These are phyloP conservation scores for Ampelomyces quisqualis DNA, from an alignment of 2,329 filamentous ascomycete species.

Conservation along the genomic window DNA sequence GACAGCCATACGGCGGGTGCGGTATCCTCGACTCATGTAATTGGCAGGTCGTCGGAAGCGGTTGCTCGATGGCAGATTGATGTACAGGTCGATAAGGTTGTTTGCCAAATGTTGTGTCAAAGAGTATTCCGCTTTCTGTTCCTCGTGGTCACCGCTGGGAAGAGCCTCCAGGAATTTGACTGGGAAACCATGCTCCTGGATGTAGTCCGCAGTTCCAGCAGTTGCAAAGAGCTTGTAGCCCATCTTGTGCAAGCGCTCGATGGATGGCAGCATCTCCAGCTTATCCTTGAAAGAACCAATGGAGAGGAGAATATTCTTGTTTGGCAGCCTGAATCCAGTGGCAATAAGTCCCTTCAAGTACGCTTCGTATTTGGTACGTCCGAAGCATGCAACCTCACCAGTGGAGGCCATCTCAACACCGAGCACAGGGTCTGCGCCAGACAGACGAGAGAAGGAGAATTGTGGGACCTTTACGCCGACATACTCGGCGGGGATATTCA, in stretches of 20 bases:
- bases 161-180: constrained; percentile 94
- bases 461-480: constrained; percentile 98
- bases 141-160: constrained; percentile 59
- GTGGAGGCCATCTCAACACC: constrained; percentile 99
- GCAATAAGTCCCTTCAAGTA: constrained; percentile 96
- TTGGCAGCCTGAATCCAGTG: constrained; percentile 93
- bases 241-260: constrained; percentile 83
- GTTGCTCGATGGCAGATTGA: constrained; percentile 99
- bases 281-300: constrained; percentile 99
- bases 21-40: constrained; percentile 98
- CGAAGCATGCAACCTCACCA: constrained; percentile 96
- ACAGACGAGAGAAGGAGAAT: constrained; percentile 97
- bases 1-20: constrained; percentile 94
- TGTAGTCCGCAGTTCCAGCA: constrained; percentile 92
- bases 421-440: constrained; percentile 91
- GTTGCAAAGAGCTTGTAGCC: constrained; percentile 97
- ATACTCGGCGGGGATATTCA: constrained; percentile 73
- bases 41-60: constrained; percentile 94
- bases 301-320: constrained; percentile 91
- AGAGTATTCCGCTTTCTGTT: constrained; percentile 94
- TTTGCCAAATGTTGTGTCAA: constrained; percentile 95
- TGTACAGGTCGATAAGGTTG: constrained; percentile 97
- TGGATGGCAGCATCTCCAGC: constrained; percentile 91
- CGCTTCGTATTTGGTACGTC: constrained; percentile 92
- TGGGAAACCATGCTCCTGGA: constrained; percentile 86